Percentiles rank a stretch among this genome's conserved stretches.
Evolutionary conservation across 2,329 filamentous ascomycete genomes (phyloP).

Genomic region (Xylariaceae sp.): DNA sequence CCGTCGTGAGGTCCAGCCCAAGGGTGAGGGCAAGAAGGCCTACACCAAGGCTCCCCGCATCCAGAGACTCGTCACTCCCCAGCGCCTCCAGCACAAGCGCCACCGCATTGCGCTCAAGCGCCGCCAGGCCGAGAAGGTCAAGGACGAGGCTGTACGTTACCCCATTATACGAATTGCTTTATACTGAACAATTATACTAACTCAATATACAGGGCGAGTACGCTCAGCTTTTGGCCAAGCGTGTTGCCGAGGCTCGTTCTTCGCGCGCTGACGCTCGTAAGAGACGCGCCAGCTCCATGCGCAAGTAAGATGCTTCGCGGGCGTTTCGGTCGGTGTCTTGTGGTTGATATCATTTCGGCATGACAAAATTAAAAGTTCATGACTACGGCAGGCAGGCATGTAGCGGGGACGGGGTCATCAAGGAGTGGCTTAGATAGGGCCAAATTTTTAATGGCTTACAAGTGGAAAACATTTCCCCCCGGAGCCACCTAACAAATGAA

Average conservation of each 20-base stretch:
- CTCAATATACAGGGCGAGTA: constrained; percentile 77
- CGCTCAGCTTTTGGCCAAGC: constrained; percentile 91
- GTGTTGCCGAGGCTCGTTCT: constrained; percentile 92
- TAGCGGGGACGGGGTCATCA: constrained; percentile 20
- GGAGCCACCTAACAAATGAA: constrained; percentile 27
- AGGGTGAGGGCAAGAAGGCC: constrained; percentile 93
- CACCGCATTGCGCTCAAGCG: constrained; percentile 98
- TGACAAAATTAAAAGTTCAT: constrained; percentile 24
- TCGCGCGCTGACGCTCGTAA: constrained; percentile 92
- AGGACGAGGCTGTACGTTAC: constrained; percentile 91
- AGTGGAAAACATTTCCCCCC: constrained; percentile 26
- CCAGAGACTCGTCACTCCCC: constrained; percentile 98
- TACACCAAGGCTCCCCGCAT: constrained; percentile 99
- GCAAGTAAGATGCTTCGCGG: constrained; percentile 60
- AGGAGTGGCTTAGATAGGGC: constrained; percentile 29
- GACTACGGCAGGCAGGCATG: constrained; percentile 22
- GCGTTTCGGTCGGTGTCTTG: constrained; percentile 35
- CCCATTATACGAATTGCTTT: not conserved
- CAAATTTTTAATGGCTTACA: constrained; percentile 18
- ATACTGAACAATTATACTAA: constrained; percentile 33
- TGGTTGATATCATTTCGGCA: constrained; percentile 35
- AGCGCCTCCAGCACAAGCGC: constrained; percentile 99
- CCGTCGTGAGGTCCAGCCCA: constrained; percentile 93
- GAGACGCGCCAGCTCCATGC: constrained; percentile 93
- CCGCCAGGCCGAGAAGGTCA: constrained; percentile 91